phyloP scores from a whole-genome alignment of 805 yeast genomes.

The Hanseniaspora clermontiae region DNA sequence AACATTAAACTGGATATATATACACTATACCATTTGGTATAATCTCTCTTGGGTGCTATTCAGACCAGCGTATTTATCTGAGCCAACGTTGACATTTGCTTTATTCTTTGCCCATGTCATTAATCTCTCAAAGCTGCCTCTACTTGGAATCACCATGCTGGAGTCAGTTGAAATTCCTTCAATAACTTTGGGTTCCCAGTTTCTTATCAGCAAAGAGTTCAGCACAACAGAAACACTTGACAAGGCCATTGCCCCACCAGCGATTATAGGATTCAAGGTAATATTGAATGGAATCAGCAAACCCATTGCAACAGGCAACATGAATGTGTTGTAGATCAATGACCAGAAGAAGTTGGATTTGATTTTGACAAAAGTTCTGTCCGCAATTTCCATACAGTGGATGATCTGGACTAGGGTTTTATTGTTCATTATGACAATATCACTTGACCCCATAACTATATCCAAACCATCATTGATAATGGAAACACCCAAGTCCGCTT shows the following conservation, averaged over 20 bases:
- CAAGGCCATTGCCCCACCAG: conserved; percentile 85
- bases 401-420: conserved; percentile 36
- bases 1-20: neutral
- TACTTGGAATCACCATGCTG: neutral
- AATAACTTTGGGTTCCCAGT: conserved; percentile 37
- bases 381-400: conserved; percentile 55
- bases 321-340: conserved; percentile 62
- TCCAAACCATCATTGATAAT: conserved; percentile 79
- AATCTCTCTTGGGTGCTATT: neutral
- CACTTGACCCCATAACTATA: conserved; percentile 94
- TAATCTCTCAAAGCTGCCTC: conserved; percentile 4
- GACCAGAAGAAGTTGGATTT: conserved; percentile 83
- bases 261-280: conserved; percentile 73
- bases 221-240: conserved; percentile 81
- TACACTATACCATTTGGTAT: conserved; percentile 4
- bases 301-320: conserved; percentile 93
- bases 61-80: neutral
- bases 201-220: conserved; percentile 59
- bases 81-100: neutral
- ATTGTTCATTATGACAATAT: conserved; percentile 58
- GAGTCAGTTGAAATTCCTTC: neutral
- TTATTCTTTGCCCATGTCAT: neutral
- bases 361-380: conserved; percentile 57
- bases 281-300: conserved; percentile 67
- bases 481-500: conserved; percentile 82